Conservation (phyloP, 2,329 filamentous ascomycete genomes). For the Sarocladiaceae sp. region DNA sequence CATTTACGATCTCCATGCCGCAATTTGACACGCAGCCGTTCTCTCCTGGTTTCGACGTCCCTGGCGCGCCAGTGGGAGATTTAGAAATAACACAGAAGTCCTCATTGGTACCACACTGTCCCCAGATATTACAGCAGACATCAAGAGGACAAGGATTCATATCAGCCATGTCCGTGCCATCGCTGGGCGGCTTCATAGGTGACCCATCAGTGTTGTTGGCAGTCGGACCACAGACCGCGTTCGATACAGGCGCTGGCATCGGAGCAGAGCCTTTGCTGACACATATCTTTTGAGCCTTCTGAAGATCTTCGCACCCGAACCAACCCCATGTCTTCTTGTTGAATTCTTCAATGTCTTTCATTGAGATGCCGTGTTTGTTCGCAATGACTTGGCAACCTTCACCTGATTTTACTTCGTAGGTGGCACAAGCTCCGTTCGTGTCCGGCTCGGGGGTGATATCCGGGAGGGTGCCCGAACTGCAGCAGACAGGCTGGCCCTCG, state of each 20-base stretch:
- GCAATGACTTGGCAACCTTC: constrained; percentile 35
- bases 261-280: constrained; percentile 25
- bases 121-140: constrained; percentile 37
- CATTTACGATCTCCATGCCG: constrained; percentile 25
- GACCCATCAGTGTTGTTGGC: constrained; percentile 36
- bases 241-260: constrained; percentile 18
- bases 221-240: constrained; percentile 17
- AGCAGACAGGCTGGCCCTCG: constrained; percentile 32
- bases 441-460: constrained; percentile 29
- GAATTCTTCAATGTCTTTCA: constrained; percentile 28
- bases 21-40: constrained; percentile 27
- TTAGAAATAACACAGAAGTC: constrained; percentile 36
- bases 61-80: constrained; percentile 22
- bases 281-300: constrained; percentile 19
- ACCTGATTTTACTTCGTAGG: constrained; percentile 19
- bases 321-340: constrained; percentile 37
- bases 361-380: constrained; percentile 26
- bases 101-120: constrained; percentile 38
- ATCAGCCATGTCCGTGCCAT: constrained; percentile 26
- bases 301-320: constrained; percentile 23
- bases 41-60: constrained; percentile 19
- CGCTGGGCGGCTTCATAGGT: constrained; percentile 21
- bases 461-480: constrained; percentile 27
- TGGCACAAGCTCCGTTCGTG: constrained; percentile 24
- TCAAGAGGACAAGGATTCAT: constrained; percentile 44